Percentiles rank a stretch among this genome's conserved stretches.
Evolutionary conservation across 2,329 filamentous ascomycete genomes (phyloP).

Genomic region (Aureobasidium lini): DNA sequence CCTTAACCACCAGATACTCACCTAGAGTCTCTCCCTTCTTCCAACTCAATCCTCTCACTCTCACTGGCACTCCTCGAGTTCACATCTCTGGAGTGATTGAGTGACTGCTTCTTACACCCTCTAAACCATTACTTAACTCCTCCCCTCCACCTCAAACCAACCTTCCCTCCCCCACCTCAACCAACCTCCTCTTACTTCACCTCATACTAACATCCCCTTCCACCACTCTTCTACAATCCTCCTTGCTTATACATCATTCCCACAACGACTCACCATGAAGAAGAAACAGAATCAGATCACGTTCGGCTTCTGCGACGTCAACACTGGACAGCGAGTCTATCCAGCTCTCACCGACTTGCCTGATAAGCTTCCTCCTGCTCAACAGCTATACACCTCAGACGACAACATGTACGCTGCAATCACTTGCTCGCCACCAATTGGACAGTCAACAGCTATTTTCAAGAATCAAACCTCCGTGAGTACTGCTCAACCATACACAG

Average conservation of each 20-base stretch:
- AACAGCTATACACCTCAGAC: conserved; percentile 10
- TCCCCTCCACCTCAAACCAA: too few relatives aligned
- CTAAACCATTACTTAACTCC: too few relatives aligned
- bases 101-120: too few relatives aligned
- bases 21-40: too few relatives aligned
- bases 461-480: conserved; percentile 31
- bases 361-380: conserved; percentile 27
- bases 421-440: conserved; percentile 63
- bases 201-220: too few relatives aligned
- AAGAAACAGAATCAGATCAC: conserved; percentile 17
- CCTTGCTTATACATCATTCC: neutral
- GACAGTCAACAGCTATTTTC: conserved; percentile 60
- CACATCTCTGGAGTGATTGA: too few relatives aligned
- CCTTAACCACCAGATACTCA: too few relatives aligned
- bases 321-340: conserved; percentile 29
- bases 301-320: conserved; percentile 26
- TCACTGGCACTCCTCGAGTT: too few relatives aligned
- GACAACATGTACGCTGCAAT: conserved; percentile 45
- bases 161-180: too few relatives aligned
- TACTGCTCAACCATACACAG: neutral
- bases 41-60: too few relatives aligned
- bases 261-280: conserved; percentile 1
- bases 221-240: neutral
- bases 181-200: too few relatives aligned
- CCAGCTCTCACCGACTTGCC: conserved; percentile 25